Base-by-base conservation (phyloP, 805 yeast species). In the Kuraishia molischiana region DNA sequence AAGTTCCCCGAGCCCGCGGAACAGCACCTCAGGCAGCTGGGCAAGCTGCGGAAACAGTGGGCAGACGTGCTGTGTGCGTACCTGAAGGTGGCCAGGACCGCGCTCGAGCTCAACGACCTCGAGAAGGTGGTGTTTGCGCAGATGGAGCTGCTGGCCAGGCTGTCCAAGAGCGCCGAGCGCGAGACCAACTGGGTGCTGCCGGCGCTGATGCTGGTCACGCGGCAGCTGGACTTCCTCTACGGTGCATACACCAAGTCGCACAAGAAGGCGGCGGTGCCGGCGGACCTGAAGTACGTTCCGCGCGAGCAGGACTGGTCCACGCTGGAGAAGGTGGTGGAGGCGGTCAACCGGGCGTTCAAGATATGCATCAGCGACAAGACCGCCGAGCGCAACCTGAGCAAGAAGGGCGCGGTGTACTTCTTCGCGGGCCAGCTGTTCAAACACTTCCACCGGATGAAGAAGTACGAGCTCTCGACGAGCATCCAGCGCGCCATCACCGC, bases 361-460 rank as follows among this genome's bases (percentile, higher is more conserved):
- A 52, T 82, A 3, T 84, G 95, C 44, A 62, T 87, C 32, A 84
- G 83, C 44, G 96, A 87, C 56, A 69, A 89, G 41, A 77, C 76
- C 42, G 70, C 74, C n/a, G 71, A 70, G 20, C 35, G 55, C 17
- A 36, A 34, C 0, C 48, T 49, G 11, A 73, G 80, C 42, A 81
- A 83, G 51, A 68, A 79, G 48, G 56, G 59, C 44, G 83, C 79
- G 36, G 77, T 82, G 15, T 84, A 79, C 56, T 78, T 72, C 56
- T 80, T 85, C 53, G 72, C 83, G 15, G 78, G 79, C 29, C 69
- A 77, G 38, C 69, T 86, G 41, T 76, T 85, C 54, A 74, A 74
- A 47, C 66, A 82, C 19, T 86, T 85, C 57, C 77, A 79, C 62
- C 66, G 66, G 47, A 61, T 85, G 45, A 67, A 71, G 33, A 83